Conservation (phyloP, 169 alveolate species). For the Plasmodium gaboni region DNA sequence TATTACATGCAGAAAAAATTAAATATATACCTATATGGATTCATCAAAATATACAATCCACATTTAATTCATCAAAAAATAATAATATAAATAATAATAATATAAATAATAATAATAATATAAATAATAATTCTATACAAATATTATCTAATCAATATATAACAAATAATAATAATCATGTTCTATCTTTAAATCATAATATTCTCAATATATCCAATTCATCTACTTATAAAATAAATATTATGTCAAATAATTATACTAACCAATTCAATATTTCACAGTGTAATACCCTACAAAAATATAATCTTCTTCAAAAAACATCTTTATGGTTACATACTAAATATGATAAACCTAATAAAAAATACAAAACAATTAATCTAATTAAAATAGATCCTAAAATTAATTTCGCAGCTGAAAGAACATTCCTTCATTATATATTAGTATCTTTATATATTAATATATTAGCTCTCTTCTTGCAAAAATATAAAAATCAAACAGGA, state of each 20-base stretch:
- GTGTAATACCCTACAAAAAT: slow-evolving; percentile 9
- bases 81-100: no score
- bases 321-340: slow-evolving; percentile 24
- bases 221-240: neutral
- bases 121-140: slow-evolving; percentile 5
- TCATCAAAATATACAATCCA: slow-evolving; percentile 61
- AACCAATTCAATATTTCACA: neutral
- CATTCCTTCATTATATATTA: slow-evolving; percentile 83
- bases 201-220: neutral
- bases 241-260: neutral
- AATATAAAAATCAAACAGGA: slow-evolving; percentile 54
- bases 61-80: slow-evolving; percentile 53
- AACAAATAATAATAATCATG: neutral
- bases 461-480: slow-evolving; percentile 73
- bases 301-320: slow-evolving; percentile 35
- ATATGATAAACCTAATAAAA: slow-evolving; percentile 27
- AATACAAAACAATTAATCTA: slow-evolving; percentile 48
- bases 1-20: slow-evolving; percentile 80
- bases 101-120: no score
- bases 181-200: neutral
- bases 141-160: slow-evolving; percentile 4
- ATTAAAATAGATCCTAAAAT: slow-evolving; percentile 86
- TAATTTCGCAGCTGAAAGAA: slow-evolving; percentile 87
- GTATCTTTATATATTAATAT: slow-evolving; percentile 80
- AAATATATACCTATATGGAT: slow-evolving; percentile 81